These are phyloP conservation scores for Pichia heedii DNA, from an alignment of 805 yeast genomes.

Conservation along the genomic window DNA sequence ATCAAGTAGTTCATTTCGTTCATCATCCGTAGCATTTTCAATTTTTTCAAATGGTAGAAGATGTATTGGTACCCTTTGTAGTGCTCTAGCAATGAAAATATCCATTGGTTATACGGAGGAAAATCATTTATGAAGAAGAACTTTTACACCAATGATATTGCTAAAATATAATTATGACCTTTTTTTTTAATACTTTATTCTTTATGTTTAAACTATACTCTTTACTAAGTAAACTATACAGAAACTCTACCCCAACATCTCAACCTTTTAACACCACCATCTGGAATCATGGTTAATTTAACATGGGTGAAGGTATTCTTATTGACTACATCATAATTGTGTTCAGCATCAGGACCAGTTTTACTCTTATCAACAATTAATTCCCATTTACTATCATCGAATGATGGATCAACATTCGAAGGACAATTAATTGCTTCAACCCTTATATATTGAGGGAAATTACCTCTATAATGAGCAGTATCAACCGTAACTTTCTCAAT, in stretches of 20 bases:
- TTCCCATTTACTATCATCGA: conserved; percentile 48
- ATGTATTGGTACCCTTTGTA: conserved; percentile 25
- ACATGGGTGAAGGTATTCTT: conserved; percentile 53
- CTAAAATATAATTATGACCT: no score
- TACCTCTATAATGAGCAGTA: conserved; percentile 92
- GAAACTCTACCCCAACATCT: conserved; percentile 65
- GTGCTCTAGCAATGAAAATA: conserved; percentile 15
- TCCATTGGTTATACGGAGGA: no score
- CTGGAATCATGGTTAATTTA: conserved; percentile 79
- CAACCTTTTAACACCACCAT: conserved; percentile 91
- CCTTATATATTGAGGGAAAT: conserved; percentile 75
- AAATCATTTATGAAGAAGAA: no score
- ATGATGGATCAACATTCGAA: conserved; percentile 28
- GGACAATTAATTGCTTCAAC: conserved; percentile 48
- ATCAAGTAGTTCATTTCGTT: conserved; percentile 15
- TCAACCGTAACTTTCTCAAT: conserved; percentile 63
- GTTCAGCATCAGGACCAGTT: conserved; percentile 82
- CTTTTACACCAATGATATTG: no score
- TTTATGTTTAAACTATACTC: not conserved
- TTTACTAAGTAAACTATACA: not conserved
- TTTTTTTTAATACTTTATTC: not conserved
- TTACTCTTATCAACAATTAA: conserved; percentile 56
- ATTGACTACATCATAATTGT: conserved; percentile 35
- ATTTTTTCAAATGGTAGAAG: not conserved
- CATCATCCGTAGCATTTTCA: conserved; percentile 9